phyloP scores from a whole-genome alignment of 1,284 basidiomycete genomes.

The Anthracocystis walkeri region DNA sequence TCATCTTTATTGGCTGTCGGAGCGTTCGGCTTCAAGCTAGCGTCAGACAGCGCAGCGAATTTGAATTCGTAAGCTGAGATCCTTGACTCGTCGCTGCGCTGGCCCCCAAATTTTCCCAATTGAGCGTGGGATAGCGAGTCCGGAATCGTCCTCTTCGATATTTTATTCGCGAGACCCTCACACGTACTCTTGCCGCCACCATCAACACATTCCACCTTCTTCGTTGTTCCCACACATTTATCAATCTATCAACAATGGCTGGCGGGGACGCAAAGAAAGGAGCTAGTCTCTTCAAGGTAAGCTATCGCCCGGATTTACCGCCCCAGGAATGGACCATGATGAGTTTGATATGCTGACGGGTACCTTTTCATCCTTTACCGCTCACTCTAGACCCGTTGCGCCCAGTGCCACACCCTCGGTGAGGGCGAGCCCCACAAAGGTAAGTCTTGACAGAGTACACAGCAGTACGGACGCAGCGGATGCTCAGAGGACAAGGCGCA shows the following conservation, averaged over 20 bases:
- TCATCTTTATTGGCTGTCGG: conserved; percentile 23
- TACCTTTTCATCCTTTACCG: too few species aligned
- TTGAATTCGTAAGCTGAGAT: conserved; percentile 32
- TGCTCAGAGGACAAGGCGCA: background rate
- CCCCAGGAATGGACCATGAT: too few species aligned
- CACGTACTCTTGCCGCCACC: conserved; percentile 5
- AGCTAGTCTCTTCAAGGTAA: conserved; percentile 63
- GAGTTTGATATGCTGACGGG: too few species aligned
- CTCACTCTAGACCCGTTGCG: conserved; percentile 80
- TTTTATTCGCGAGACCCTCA: conserved; percentile 3
- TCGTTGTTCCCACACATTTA: conserved; percentile 3
- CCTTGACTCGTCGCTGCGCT: background rate
- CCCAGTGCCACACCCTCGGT: conserved; percentile 94
- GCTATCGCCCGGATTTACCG: too few species aligned
- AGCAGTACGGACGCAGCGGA: background rate
- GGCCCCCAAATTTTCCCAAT: conserved; percentile 4
- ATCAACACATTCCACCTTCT: conserved; percentile 3
- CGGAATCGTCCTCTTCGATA: conserved; percentile 15
- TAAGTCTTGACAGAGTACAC: conserved; percentile 39
- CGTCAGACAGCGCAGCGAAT: background rate
- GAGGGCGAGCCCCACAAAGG: conserved; percentile 82
- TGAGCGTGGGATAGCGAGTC: conserved; percentile 6
- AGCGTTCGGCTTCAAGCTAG: conserved; percentile 8
- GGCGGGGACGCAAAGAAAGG: conserved; percentile 66
- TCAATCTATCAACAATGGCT: conserved; percentile 41